Evolutionary conservation across 75 land plant genomes (phyloP), one percentile per base, ranked within the genome.

Genomic region (Adiantum capillusveneris): DNA sequence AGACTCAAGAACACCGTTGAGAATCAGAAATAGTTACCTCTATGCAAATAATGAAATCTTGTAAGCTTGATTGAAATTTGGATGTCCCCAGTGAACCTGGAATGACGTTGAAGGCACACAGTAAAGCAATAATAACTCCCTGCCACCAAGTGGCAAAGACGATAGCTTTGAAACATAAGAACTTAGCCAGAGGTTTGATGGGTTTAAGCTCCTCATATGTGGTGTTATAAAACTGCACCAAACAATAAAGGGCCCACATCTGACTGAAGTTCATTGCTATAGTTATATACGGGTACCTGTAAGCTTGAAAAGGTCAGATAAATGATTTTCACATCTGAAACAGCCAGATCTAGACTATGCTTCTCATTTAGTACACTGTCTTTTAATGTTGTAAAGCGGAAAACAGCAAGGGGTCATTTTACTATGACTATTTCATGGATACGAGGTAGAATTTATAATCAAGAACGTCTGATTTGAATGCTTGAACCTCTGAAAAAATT

Each of bases 71-170:
- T 65, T 91, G 81, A 49, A 82, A 61, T 53, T 81, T 83, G 41
- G 63, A 76, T 26, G 72, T 71, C 31, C 71, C 63, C 16, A 49
- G 27, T 18, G 56, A 36, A 31, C 24, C 29, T 28, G 56, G 59
- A 43, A 75, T 62, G 29, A 76, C 62, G 24, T 64, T 63, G 48
- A 81, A 27, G 22, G 69, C 62, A 69, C 80, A 82, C 31, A 87
- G 46, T 30, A 78, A 19, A 0, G 88, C 87, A 57, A 91, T 87
- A 18, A 81, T 80, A 6, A 91, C 90, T 26, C 97, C 92, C 63
- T 91, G 97, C 97, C 97, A 91, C 97, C 97, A 91, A 0, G 97
- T 91, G 25, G 97, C 97, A 74, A 91, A 91, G 7, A 91, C 97
- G 63, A 91, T 91, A 0, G 92, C 84, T 69, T 91, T 91, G 72